These are phyloP conservation scores for Tilletia caries DNA, from an alignment of 1,284 basidiomycete genomes.

Conservation along the genomic window DNA sequence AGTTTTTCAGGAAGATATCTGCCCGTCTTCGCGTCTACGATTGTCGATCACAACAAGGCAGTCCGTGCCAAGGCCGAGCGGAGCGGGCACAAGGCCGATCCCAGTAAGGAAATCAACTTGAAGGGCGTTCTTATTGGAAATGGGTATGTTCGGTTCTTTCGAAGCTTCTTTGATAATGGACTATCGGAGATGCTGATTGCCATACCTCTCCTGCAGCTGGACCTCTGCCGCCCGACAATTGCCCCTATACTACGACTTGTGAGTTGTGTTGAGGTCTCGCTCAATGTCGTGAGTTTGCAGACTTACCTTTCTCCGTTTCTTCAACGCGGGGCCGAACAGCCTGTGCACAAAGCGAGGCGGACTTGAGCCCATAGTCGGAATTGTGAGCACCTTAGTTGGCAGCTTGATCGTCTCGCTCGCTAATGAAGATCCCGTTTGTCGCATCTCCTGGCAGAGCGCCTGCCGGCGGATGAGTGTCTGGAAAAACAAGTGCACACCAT, in stretches of 20 bases:
- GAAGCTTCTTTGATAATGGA: not conserved
- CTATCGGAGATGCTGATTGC: not conserved
- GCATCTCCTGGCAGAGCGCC: not conserved
- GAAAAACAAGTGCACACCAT: not conserved
- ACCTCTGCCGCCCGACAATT: conserved; percentile 53
- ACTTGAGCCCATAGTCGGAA: conserved; percentile 6
- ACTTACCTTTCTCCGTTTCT: not conserved
- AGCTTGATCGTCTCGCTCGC: too few species aligned
- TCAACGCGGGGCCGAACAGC: not conserved
- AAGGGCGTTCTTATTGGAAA: conserved; percentile 50
- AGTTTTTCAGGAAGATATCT: conserved; percentile 63
- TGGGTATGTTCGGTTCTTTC: conserved; percentile 21
- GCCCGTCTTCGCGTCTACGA: conserved; percentile 73
- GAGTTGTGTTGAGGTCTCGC: not conserved
- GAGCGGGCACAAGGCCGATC: conserved; percentile 62
- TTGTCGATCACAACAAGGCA: conserved; percentile 70
- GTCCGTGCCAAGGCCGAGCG: conserved; percentile 56
- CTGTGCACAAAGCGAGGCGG: conserved; percentile 8
- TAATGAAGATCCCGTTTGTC: too few species aligned
- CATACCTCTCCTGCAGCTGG: not conserved
- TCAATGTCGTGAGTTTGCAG: not conserved
- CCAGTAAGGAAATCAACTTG: conserved; percentile 41
- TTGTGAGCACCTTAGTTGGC: conserved; percentile 2
- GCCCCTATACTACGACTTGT: conserved; percentile 41
- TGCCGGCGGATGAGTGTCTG: not conserved